Evolutionary conservation across 345 rosid genomes (phyloP), one percentile per base, ranked within the genome.

Genomic region (Eucalyptus erythrocorys): DNA sequence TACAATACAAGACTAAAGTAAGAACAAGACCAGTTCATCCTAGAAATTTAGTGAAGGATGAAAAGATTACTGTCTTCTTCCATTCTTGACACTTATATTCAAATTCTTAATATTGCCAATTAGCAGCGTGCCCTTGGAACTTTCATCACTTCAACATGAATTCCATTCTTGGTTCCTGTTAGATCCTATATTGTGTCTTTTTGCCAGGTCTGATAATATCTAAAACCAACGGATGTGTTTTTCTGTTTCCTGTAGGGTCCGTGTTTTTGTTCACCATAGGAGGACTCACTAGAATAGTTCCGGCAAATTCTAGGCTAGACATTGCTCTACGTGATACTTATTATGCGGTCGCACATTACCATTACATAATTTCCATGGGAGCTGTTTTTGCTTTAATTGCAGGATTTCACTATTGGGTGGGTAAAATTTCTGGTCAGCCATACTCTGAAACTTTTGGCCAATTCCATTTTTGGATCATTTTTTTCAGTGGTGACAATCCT

Each of bases 241-340:
- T 66, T 42, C 30, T 64, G 47, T 47, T 87, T 87, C 22, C 81
- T 61, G 88, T 27, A 27, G 34, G 22, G 50, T 61, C 80, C 21
- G 2, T 37, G 34, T 24, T 87, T 68, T 47, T 87, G 55, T 87
- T 68, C 85, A 68, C n/a, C 85, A n/a, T 87, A 87, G 57, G 85
- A 89, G 86, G 88, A 86, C 88, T 89, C 64, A 50, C 11, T 71
- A 88, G 76, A 85, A 90, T 90, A 85, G 89, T 90, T 61, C 86
- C 24, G 88, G 48, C 64, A 86, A 88, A 88, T 76, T 90, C 87
- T 71, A 47, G 87, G 91, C 88, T 76, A 86, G 86, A 86, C 88
- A 88, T 88, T 88, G 88, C 91, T 90, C 90, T 53, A 79, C 53
- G 45, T 71, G 88, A n/a, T 61, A 34, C 90, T 48, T 48, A 68